Evolutionary conservation across 106 monocot species (phyloP), one percentile per base, ranked within the genome.

Genomic region (Dioscorea dumetorum): DNA sequence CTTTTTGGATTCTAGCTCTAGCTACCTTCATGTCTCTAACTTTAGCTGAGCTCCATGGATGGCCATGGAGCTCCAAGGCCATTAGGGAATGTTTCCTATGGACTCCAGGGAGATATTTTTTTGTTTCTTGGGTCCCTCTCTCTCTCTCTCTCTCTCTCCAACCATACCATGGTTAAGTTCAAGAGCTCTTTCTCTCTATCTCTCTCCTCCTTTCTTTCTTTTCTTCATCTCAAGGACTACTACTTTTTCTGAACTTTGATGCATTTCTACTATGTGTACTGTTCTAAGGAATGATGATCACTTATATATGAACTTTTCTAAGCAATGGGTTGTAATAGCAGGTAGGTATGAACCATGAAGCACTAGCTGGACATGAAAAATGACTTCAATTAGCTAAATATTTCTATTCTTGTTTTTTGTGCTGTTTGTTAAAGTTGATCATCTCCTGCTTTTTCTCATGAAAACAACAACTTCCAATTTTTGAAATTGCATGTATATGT

Each of bases 91-190:
- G 56, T 21, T 22, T 22, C 12, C 11, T 22, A 33, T 54, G 56
- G 69, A 49, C 60, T 77, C 78, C 22, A 58, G 18, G 54, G 70
- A 70, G 62, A 82, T 69, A 78, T 78, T 82, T 77, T 82, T 70
- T 49, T 54, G 69, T 78, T 73, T 78, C 73, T 82, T 82, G 73
- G 77, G 72, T 73, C 64, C 24, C 48, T 56, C 68, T 18, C 33
- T 17, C 57, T 34, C 21, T 23, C 24, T 35, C 60, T 49, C 13
- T 59, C n/a, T 62, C 54, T 54, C 61, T 54, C 21, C 49, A 48
- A 54, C 59, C 64, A 24, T 14, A 20, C 82, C 82, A 82, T 77
- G 82, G 82, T 82, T 74, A 82, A 68, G 73, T 69, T 77, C 62
- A 80, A 58, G 61, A 21, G 17, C 50, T 63, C 67, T 64, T 21